Evolutionary conservation across 495 filamentous ascomycete species (phyloP).

Genomic region (Tuber microsphaerosporum): DNA sequence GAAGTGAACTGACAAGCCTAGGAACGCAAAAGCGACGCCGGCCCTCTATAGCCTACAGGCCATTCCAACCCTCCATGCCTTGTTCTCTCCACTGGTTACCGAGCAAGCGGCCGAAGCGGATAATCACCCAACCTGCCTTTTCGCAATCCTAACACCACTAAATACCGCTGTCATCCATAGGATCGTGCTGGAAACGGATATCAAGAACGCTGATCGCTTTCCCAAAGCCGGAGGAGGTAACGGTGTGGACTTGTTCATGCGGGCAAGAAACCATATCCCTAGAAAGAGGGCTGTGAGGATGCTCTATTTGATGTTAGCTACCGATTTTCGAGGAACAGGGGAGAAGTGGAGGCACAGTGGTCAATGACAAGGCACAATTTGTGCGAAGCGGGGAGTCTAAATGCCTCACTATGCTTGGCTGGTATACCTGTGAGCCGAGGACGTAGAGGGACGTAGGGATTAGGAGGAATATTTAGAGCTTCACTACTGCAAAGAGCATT

Average conservation of each 20-base stretch:
- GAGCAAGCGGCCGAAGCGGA: background rate
- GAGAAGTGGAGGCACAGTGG: too few relatives aligned
- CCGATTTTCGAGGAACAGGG: too few relatives aligned
- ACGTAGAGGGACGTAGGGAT: slow-evolving; percentile 22
- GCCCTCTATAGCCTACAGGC: slow-evolving; percentile 28
- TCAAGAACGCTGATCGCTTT: slow-evolving; percentile 21
- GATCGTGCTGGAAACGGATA: slow-evolving; percentile 15
- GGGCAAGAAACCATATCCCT: too few relatives aligned
- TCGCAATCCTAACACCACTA: too few relatives aligned
- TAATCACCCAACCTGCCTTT: too few relatives aligned
- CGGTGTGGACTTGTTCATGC: slow-evolving; percentile 20
- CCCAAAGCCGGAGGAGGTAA: slow-evolving; percentile 20
- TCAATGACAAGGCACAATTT: too few relatives aligned
- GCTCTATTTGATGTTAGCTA: too few relatives aligned
- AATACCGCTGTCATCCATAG: slow-evolving; percentile 27
- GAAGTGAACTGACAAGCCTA: slow-evolving; percentile 19
- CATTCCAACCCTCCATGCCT: slow-evolving; percentile 23
- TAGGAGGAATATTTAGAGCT: slow-evolving; percentile 27
- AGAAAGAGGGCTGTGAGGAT: too few relatives aligned
- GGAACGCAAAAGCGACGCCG: slow-evolving; percentile 26
- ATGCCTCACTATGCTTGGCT: too few relatives aligned
- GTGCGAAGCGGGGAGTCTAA: too few relatives aligned
- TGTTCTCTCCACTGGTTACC: background rate
- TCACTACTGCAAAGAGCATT: slow-evolving; percentile 19
- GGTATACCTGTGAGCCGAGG: too few relatives aligned